These are phyloP conservation scores for Raphidocelis subcapitata DNA, from an alignment of 139 green algal species.

Conservation along the genomic window DNA sequence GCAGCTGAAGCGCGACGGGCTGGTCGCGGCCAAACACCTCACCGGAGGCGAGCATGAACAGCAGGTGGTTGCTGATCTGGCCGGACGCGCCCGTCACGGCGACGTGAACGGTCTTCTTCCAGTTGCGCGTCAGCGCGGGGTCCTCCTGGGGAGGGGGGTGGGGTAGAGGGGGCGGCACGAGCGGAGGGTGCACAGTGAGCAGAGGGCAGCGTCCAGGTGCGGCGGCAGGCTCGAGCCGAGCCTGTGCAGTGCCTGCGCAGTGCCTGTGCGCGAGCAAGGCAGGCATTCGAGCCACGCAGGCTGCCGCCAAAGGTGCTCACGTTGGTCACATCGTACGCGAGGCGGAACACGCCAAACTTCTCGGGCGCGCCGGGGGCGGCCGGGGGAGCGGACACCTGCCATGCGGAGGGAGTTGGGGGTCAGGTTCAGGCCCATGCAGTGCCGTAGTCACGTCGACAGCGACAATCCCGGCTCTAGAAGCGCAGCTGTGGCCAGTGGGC, in stretches of 20 bases:
- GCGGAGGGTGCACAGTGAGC: too few relatives aligned
- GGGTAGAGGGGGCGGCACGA: background rate
- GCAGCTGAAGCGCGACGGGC: slow-evolving; percentile 83
- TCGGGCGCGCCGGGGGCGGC: background rate
- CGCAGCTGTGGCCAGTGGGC: too few relatives aligned
- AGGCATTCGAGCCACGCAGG: too few relatives aligned
- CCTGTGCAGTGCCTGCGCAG: too few relatives aligned
- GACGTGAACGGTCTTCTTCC: slow-evolving; percentile 74
- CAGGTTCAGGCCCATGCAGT: too few relatives aligned
- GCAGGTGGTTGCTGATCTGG: slow-evolving; percentile 91
- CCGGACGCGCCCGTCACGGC: slow-evolving; percentile 84
- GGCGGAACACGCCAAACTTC: slow-evolving; percentile 45
- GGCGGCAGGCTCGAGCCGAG: too few relatives aligned
- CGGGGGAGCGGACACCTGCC: too few relatives aligned
- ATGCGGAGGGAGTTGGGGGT: too few relatives aligned
- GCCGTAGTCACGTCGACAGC: too few relatives aligned
- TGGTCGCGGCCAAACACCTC: slow-evolving; percentile 86
- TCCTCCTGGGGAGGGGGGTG: slow-evolving; percentile 42
- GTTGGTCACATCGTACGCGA: slow-evolving; percentile 38
- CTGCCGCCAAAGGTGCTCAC: slow-evolving; percentile 15
- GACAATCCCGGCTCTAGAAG: too few relatives aligned
- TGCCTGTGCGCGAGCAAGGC: too few relatives aligned
- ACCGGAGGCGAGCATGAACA: slow-evolving; percentile 80
- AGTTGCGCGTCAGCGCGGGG: slow-evolving; percentile 53
- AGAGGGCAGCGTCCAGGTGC: too few relatives aligned